Evolutionary conservation across 2,329 filamentous ascomycete genomes (phyloP), one percentile per base, ranked within the genome.

Genomic region (Xylariales sp.): DNA sequence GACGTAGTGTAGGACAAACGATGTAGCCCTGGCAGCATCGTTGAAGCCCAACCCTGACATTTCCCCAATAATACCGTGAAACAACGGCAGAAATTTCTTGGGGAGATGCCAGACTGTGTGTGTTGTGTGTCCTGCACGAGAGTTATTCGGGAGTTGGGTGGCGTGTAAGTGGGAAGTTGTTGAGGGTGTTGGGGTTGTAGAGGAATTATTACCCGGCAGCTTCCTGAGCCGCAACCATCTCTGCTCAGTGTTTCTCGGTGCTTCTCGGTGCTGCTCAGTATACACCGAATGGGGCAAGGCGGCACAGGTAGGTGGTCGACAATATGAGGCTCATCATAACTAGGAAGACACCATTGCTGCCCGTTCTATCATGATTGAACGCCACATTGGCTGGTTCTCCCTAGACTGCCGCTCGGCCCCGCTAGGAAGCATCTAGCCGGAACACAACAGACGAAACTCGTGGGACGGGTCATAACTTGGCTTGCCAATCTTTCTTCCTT

Each of bases 11-110:
- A 62, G 54, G 67, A 69, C 64, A 67, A 49, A 45, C n/a, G 49
- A 62, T 34, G 49, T 55, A 49, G 57, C 46, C 39, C 43, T 43
- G 55, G 53, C 48, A 57, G 41, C 46, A 63, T 68, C 68, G 58
- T 70, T 70, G 68, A 65, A 68, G 68, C 68, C 68, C 68, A 70
- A 3, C 34, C 46, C 50, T 48, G 52, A 63, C 54, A 68, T 59
- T 55, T 60, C 56, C 55, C 53, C 23, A 56, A 34, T 59, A 39
- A 52, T 41, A 65, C 50, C 56, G 55, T 68, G 50, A 60, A 39
- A 70, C 68, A 68, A 56, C 34, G 39, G 43, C 23, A 52, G 65
- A 57, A 18, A 10, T 46, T 58, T 32, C 36, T 49, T 23, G 23
- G 41, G 32, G 50, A 56, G 52, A 49, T 58, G 50, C 32, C 48